Conservation (phyloP, 345 rosid genomes). For the Brassica rapa region DNA sequence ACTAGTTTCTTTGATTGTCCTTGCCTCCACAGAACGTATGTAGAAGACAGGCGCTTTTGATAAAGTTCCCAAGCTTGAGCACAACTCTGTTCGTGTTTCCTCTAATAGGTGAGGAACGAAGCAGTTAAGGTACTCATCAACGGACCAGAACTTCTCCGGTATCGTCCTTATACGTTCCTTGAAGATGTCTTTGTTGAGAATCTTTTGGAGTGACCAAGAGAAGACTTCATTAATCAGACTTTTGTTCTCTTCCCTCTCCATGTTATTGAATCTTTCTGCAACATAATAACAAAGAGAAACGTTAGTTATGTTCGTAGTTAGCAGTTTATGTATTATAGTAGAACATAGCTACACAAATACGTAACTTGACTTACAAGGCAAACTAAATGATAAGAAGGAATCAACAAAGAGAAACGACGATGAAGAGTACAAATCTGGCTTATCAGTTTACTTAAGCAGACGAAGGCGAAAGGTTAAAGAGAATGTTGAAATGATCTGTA, state of each 20-base stretch:
- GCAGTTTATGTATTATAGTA: background rate
- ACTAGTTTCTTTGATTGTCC: background rate
- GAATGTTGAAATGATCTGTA: background rate
- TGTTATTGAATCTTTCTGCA: background rate
- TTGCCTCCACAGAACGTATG: background rate
- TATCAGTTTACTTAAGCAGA: background rate
- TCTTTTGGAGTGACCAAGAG: constrained; percentile 41
- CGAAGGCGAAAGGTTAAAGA: constrained; percentile 3
- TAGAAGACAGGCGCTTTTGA: constrained; percentile 25
- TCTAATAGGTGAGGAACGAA: constrained; percentile 42
- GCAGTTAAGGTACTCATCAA: constrained; percentile 30
- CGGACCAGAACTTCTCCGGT: constrained; percentile 40
- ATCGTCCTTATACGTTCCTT: constrained; percentile 37
- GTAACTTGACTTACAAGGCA: background rate
- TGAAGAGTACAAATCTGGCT: background rate
- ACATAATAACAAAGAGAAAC: background rate
- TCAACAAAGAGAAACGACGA: background rate
- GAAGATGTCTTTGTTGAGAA: constrained; percentile 35
- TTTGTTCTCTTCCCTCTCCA: constrained; percentile 9
- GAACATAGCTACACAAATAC: background rate
- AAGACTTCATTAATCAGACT: constrained; percentile 30
- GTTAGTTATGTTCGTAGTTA: background rate
- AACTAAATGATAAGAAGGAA: background rate
- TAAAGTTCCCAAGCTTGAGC: constrained; percentile 29
- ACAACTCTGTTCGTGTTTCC: constrained; percentile 45